Conservation (phyloP, 1,284 basidiomycete species). For the Meira nashicola region DNA sequence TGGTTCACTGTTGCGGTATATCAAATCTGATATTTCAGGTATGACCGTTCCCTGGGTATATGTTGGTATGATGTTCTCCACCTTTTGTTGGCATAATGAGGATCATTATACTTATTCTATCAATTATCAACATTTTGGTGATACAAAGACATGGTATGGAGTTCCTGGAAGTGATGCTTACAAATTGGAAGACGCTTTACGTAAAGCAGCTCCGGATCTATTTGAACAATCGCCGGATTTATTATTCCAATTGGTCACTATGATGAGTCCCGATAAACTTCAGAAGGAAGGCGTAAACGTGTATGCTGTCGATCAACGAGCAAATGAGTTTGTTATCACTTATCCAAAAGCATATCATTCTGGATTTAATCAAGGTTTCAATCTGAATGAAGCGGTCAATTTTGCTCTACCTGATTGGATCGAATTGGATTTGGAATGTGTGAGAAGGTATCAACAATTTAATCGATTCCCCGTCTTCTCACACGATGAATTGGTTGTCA, state of each 20-base stretch:
- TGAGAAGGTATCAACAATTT: slow-evolving; percentile 76
- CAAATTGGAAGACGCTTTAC: slow-evolving; percentile 93
- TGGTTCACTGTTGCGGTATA: slow-evolving; percentile 79
- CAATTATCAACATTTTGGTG: slow-evolving; percentile 86
- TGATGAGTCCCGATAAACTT: slow-evolving; percentile 90
- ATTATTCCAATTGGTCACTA: slow-evolving; percentile 92
- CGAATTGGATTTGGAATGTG: slow-evolving; percentile 76
- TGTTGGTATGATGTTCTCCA: slow-evolving; percentile 97
- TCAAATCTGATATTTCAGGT: slow-evolving; percentile 97
- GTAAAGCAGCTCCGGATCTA: slow-evolving; percentile 91
- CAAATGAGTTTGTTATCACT: slow-evolving; percentile 90
- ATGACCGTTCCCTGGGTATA: slow-evolving; percentile 99
- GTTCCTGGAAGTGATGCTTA: slow-evolving; percentile 89
- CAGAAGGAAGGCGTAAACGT: slow-evolving; percentile 86
- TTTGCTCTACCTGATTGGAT: slow-evolving; percentile 97
- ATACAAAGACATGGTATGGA: slow-evolving; percentile 99
- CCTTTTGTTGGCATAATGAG: slow-evolving; percentile 99
- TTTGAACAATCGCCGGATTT: slow-evolving; percentile 96
- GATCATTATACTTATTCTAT: slow-evolving; percentile 87
- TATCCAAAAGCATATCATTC: slow-evolving; percentile 98
- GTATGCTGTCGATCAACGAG: slow-evolving; percentile 88
- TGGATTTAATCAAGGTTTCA: slow-evolving; percentile 96
- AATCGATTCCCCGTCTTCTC: slow-evolving; percentile 93
- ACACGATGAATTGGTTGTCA: slow-evolving; percentile 91
- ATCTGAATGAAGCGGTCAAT: slow-evolving; percentile 99